Evolutionary conservation across 2,329 filamentous ascomycete species (phyloP), one percentile per base, ranked within the genome.

Genomic region (Colletotrichum karsti): DNA sequence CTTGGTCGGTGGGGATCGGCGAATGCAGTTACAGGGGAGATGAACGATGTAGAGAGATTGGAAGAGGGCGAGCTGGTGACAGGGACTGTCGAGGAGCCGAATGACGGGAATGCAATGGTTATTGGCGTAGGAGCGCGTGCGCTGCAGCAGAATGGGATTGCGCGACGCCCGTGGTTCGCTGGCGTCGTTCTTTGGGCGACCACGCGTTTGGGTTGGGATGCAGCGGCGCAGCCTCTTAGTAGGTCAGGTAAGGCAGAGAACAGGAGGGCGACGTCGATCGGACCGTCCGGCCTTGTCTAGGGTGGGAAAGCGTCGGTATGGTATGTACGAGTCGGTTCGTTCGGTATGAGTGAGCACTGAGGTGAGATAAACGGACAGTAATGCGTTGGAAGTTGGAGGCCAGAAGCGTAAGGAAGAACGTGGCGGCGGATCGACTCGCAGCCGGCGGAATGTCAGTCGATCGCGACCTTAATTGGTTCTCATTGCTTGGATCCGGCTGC

Each of bases 71-170:
- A 18, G 10, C 35, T 28, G 56, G 53, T 37, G 63, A 67, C 67
- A 60, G 58, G 69, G 62, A 63, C 24, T 59, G 46, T 60, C 28
- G 46, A 48, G 44, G 54, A 39, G 53, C 18, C 59, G 55, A 37
- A 53, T 48, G 62, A 60, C 42, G 63, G 37, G 59, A 64, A 70
- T 62, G 56, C 51, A 62, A 18, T 70, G 55, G 69, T 53, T 70
- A 62, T 71, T 71, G 67, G 69, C 41, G 50, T 55, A 70, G 53
- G 13, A 15, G 67, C 15, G 28, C 58, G 54, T 58, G 39, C 63
- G 50, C 63, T 61, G 67, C 51, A 60, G 59, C 41, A 63, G 33
- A 26, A 39, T 33, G 33, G 53, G 41, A 51, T 30, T 41, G 53
- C 30, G 15, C 33, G 24, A 58, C 33, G 46, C 60, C 59, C 53